Conservation (phyloP, 2,329 filamentous ascomycete genomes). For the Phialemoniopsis sp. region DNA sequence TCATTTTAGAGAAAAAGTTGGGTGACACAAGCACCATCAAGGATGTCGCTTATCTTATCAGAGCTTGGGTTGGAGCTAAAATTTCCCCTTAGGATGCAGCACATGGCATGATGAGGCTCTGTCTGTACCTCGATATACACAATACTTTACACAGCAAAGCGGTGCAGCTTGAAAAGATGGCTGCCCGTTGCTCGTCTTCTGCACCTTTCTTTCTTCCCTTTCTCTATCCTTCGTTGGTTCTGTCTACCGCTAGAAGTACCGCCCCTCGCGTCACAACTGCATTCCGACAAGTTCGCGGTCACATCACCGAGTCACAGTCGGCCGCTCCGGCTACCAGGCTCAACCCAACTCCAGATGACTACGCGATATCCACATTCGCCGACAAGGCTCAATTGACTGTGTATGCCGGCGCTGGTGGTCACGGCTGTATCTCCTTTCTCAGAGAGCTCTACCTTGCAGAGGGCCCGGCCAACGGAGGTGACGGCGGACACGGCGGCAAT, state of each 20-base stretch:
- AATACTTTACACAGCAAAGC: no score
- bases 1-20: no score
- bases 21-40: no score
- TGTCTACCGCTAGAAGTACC: slow-evolving; percentile 3
- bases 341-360: slow-evolving; percentile 81
- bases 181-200: slow-evolving; percentile 31
- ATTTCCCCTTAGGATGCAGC: no score
- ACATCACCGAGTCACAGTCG: slow-evolving; percentile 16
- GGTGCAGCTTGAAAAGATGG: slow-evolving; percentile 24
- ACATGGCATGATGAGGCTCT: no score
- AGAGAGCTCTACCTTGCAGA: slow-evolving; percentile 86
- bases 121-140: no score
- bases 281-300: slow-evolving; percentile 16
- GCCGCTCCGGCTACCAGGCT: slow-evolving; percentile 50
- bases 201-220: slow-evolving; percentile 38
- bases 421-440: slow-evolving; percentile 91
- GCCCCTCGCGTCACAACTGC: slow-evolving; percentile 1
- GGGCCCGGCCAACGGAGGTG: slow-evolving; percentile 90
- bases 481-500: slow-evolving; percentile 87
- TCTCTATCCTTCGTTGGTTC: slow-evolving; percentile 44
- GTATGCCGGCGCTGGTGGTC: slow-evolving; percentile 76
- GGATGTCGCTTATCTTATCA: no score
- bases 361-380: slow-evolving; percentile 76
- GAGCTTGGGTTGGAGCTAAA: no score
- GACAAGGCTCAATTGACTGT: slow-evolving; percentile 79